Conservation (phyloP, 352 stramenopile genomes). For the Phytopythium aichiense region DNA sequence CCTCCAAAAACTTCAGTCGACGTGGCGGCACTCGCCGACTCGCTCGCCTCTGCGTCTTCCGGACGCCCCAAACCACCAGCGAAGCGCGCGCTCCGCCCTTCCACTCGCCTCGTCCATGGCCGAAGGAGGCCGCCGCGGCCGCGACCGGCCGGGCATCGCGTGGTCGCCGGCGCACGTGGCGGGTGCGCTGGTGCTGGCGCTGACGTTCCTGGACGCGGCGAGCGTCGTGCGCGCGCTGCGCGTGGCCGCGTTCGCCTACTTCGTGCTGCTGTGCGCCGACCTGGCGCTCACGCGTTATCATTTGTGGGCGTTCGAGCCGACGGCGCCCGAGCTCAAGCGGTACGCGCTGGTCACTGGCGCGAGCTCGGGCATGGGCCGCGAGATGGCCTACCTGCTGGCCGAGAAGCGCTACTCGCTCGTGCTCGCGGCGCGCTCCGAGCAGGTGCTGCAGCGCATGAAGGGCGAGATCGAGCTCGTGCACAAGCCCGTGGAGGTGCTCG, state of each 20-base stretch:
- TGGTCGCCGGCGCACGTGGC: slow-evolving; percentile 42
- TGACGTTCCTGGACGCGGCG: slow-evolving; percentile 37
- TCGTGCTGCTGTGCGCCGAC: slow-evolving; percentile 49
- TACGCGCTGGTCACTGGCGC: slow-evolving; percentile 77
- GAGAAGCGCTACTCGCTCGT: slow-evolving; percentile 82
- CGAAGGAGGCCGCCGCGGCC: slow-evolving; percentile 7
- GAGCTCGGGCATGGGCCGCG: slow-evolving; percentile 60
- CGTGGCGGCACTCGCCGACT: too few species aligned
- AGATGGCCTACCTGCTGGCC: slow-evolving; percentile 76
- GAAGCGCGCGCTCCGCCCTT: neutral
- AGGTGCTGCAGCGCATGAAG: slow-evolving; percentile 63
- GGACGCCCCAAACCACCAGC: too few species aligned
- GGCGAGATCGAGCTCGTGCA: slow-evolving; percentile 73
- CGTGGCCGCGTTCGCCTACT: slow-evolving; percentile 48
- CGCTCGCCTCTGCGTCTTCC: too few species aligned
- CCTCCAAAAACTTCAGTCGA: too few species aligned
- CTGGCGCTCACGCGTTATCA: slow-evolving; percentile 63
- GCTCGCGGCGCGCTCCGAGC: slow-evolving; percentile 50
- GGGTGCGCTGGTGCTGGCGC: slow-evolving; percentile 42
- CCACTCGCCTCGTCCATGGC: neutral
- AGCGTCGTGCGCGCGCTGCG: slow-evolving; percentile 35
- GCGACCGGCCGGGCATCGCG: slow-evolving; percentile 31
- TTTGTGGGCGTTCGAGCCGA: slow-evolving; percentile 50
- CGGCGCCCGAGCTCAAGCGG: slow-evolving; percentile 40
- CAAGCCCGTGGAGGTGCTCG: slow-evolving; percentile 47